Evolutionary conservation across 2,329 filamentous ascomycete genomes (phyloP).

Genomic region (Xylariomycetidae sp.): DNA sequence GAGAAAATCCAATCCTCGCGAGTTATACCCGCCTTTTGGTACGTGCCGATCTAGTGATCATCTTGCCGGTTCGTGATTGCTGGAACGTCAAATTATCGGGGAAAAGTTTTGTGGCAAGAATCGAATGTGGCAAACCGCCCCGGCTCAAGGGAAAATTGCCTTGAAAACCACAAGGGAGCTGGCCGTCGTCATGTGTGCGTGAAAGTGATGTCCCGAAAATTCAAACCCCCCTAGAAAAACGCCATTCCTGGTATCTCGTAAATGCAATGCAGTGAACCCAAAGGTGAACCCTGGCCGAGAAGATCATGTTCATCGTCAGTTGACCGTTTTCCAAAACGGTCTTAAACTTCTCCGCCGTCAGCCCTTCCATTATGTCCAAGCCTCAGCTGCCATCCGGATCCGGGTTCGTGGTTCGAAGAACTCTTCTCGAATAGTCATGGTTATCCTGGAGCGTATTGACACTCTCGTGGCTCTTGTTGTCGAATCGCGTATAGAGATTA

Average conservation of each 20-base stretch:
- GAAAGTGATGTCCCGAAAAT: conserved; percentile 13
- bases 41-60: conserved; percentile 17
- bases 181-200: conserved; percentile 16
- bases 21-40: conserved; percentile 15
- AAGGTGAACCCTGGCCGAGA: conserved; percentile 18
- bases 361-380: too few species aligned
- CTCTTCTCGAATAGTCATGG: conserved; percentile 60
- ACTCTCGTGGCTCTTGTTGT: conserved; percentile 58
- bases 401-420: conserved; percentile 60
- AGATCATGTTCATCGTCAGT: conserved; percentile 31
- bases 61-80: conserved; percentile 11
- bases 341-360: conserved; percentile 2
- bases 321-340: conserved; percentile 12
- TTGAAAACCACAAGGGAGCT: conserved; percentile 1
- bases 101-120: too few species aligned
- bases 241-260: conserved; percentile 42
- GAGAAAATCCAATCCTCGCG: conserved; percentile 17
- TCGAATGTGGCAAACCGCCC: conserved; percentile 15
- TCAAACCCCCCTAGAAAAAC: conserved; percentile 33
- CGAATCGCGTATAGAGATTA: conserved; percentile 48
- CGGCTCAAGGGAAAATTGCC: too few species aligned
- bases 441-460: conserved; percentile 60
- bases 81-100: conserved; percentile 13
- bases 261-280: conserved; percentile 35
- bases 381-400: conserved; percentile 36